Base-by-base conservation (phyloP, 768 basidiomycete genomes). In the Daedalea quercina region DNA sequence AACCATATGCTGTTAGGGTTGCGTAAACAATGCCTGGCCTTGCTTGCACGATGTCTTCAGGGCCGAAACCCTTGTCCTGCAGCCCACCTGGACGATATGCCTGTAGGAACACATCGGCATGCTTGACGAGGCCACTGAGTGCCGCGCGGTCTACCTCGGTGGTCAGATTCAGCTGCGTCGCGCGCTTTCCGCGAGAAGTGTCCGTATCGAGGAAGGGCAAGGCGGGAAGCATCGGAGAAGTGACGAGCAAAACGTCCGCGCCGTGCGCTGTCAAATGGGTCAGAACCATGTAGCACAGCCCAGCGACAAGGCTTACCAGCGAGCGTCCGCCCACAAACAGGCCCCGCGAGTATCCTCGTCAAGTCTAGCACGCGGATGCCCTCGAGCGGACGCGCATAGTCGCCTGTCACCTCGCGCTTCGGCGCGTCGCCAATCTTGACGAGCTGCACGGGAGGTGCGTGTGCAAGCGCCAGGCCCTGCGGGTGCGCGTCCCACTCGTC, bases 101-200 rank as follows among this genome's bases (percentile, higher is more conserved):
- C 57, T 85, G 82, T 13, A 85, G 60, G 61, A 85, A 84, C 9
- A 84, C 80, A 57, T 84, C 78, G 0, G 76, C 69, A 23, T 70
- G 70, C 40, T 60, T 55, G 17, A 71, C 64, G 0, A 85, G 71
- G 1, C 52, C 42, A 19, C 51, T 51, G 4, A 82, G 68, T 8
- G 49, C 70, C 9, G 62, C 58, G 9, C 54, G 58, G 49, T 76
- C 77, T 1, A 54, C 22, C 7, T 56, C 22, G 1, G 43, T 41
- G 3, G 65, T 70, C 6, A 85, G 69, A 54, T 84, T 78, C 3
- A 84, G 74, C 59, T 84, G 82, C 0, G 81, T 74, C 0, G 81
- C 81, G 37, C 80, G 76, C 63, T 84, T 85, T 1, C 81, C 81
- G 7, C 81, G 70, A 3, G 83, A 81, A 0, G 81, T 84, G 45